Conservation (phyloP, 2,329 filamentous ascomycete genomes). For the Fusarium udum region DNA sequence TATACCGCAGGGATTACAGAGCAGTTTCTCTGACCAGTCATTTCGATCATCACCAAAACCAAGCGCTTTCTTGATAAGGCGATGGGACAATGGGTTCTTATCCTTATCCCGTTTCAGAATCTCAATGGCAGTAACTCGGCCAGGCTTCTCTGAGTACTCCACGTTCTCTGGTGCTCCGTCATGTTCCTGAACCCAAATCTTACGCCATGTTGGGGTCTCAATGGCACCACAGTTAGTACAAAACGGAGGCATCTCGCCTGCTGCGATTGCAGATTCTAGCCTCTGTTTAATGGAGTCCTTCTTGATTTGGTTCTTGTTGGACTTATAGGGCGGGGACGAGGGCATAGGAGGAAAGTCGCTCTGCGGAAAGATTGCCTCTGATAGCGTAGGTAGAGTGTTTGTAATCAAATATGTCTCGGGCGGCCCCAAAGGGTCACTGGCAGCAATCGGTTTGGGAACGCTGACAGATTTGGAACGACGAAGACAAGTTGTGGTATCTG, state of each 20-base stretch:
- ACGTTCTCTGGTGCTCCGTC: conserved; percentile 75
- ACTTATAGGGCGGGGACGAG: conserved; percentile 56
- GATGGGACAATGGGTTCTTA: conserved; percentile 72
- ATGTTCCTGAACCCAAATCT: conserved; percentile 83
- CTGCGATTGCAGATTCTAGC: conserved; percentile 71
- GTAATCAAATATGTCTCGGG: conserved; percentile 32
- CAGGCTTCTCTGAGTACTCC: conserved; percentile 77
- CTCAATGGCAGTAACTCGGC: conserved; percentile 78
- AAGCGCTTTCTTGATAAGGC: conserved; percentile 80
- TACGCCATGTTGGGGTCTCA: conserved; percentile 95
- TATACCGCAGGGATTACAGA: conserved; percentile 96
- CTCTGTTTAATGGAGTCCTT: conserved; percentile 70
- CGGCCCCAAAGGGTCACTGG: conserved; percentile 57
- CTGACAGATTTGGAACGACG: conserved; percentile 52
- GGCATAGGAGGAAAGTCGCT: conserved; percentile 55
- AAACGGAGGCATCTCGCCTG: conserved; percentile 85
- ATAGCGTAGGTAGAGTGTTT: conserved; percentile 36
- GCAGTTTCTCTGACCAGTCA: conserved; percentile 74
- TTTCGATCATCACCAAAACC: conserved; percentile 70
- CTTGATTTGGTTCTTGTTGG: conserved; percentile 71
- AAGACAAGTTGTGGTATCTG: conserved; percentile 50
- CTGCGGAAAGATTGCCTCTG: conserved; percentile 54
- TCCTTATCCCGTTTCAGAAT: conserved; percentile 70
- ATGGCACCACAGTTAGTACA: conserved; percentile 95
- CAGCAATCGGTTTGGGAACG: conserved; percentile 52